These are phyloP conservation scores for Westerdykella aurantiaca DNA, from an alignment of 2,329 filamentous ascomycete genomes.

Conservation along the genomic window DNA sequence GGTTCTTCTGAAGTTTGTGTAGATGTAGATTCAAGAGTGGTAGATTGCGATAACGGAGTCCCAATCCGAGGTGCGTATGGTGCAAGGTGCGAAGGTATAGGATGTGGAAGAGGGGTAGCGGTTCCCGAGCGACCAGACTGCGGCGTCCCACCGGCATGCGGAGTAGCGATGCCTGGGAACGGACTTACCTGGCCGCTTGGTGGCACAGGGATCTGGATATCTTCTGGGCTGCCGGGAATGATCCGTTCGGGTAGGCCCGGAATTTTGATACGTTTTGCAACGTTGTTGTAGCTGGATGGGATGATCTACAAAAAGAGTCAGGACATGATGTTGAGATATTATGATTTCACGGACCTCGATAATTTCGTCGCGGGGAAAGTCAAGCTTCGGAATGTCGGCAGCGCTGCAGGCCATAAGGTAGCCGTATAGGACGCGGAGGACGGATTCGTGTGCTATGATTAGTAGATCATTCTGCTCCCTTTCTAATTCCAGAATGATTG, in stretches of 20 bases:
- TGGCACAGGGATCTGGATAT: conserved; percentile 71
- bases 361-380: conserved; percentile 93
- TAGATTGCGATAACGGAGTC: background rate
- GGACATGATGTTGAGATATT: conserved; percentile 1
- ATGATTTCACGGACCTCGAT: conserved; percentile 60
- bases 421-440: conserved; percentile 92
- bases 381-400: conserved; percentile 84
- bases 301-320: conserved; percentile 59
- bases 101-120: conserved; percentile 15
- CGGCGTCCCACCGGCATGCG: conserved; percentile 12
- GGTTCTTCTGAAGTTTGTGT: conserved; percentile 8
- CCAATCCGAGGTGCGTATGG: conserved; percentile 2
- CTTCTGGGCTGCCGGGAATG: conserved; percentile 72
- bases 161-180: conserved; percentile 38
- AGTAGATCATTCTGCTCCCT: conserved; percentile 95
- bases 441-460: conserved; percentile 96
- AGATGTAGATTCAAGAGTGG: too few relatives aligned
- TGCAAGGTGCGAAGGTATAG: background rate
- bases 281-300: conserved; percentile 94
- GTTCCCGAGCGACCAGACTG: conserved; percentile 15
- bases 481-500: conserved; percentile 95
- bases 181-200: conserved; percentile 48
- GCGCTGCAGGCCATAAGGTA: conserved; percentile 99
- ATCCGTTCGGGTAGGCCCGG: conserved; percentile 60
- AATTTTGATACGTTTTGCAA: conserved; percentile 85